Percentiles rank a stretch among this genome's conserved stretches.
These are phyloP conservation scores for Musa balbisiana DNA, from an alignment of 202 grass and related monocot genomes.

Conservation along the genomic window DNA sequence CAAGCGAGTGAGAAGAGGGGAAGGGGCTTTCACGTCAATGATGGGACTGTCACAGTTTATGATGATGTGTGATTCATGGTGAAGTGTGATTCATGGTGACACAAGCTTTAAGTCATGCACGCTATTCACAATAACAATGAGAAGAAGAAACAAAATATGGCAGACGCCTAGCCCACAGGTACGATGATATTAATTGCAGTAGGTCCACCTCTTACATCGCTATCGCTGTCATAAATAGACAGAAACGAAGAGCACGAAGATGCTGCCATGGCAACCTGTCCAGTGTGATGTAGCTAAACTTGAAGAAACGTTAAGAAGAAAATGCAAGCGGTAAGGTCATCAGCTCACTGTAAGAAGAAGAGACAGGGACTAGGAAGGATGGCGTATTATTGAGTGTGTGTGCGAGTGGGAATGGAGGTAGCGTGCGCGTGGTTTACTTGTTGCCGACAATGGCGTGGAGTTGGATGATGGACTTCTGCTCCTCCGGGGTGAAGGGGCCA, in stretches of 20 bases:
- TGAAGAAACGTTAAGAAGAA: background rate
- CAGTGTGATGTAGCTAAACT: background rate
- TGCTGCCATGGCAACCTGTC: background rate
- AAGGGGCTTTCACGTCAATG: conserved; percentile 24
- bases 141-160: background rate
- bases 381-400: too few species aligned
- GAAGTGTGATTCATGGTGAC: too few species aligned
- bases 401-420: background rate
- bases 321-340: too few species aligned
- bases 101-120: too few species aligned
- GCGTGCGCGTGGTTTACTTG: conserved; percentile 27
- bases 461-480: conserved; percentile 75
- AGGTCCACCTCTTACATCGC: background rate
- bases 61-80: too few species aligned
- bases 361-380: too few species aligned
- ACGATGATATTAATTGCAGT: conserved; percentile 4
- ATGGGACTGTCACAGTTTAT: conserved; percentile 23
- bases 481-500: conserved; percentile 55
- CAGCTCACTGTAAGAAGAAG: too few species aligned
- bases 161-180: background rate
- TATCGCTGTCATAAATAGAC: conserved; percentile 24
- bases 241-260: conserved; percentile 9
- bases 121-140: background rate
- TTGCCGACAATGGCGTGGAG: conserved; percentile 71
- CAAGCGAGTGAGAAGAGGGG: background rate